phyloP scores from a whole-genome alignment of 2,329 filamentous ascomycete species.

The Botrytis tulipae region DNA sequence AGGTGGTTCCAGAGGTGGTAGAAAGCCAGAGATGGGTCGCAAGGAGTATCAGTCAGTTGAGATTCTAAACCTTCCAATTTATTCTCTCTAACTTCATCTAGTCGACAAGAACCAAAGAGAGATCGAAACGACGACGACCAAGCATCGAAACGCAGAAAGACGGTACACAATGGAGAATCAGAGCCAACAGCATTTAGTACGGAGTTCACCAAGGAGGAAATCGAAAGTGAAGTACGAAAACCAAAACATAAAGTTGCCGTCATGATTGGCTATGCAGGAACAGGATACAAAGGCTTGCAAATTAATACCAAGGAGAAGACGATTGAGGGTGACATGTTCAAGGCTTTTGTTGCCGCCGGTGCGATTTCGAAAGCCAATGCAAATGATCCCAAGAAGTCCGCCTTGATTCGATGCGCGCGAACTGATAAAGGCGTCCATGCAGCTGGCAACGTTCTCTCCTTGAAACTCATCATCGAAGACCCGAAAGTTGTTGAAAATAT shows the following conservation, averaged over 20 bases:
- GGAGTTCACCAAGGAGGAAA: constrained; percentile 72
- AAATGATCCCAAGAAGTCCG: constrained; percentile 93
- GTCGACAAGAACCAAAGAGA: constrained; percentile 52
- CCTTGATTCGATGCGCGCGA: constrained; percentile 86
- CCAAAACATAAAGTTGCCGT: constrained; percentile 98
- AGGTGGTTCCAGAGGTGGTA: constrained; percentile 47
- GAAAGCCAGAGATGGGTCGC: constrained; percentile 66
- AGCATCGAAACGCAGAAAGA: constrained; percentile 54
- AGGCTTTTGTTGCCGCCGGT: constrained; percentile 83
- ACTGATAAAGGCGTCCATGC: constrained; percentile 98
- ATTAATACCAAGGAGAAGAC: constrained; percentile 81
- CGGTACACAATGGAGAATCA: constrained; percentile 41
- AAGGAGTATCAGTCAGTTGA: constrained; percentile 60
- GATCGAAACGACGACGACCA: constrained; percentile 50
- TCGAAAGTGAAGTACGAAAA: constrained; percentile 78
- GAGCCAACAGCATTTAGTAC: constrained; percentile 39
- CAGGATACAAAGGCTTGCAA: constrained; percentile 97
- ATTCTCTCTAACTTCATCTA: constrained; percentile 49
- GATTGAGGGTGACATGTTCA: constrained; percentile 93
- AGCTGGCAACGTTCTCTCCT: constrained; percentile 88
- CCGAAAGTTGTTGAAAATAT: constrained; percentile 84
- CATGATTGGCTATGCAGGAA: constrained; percentile 91
- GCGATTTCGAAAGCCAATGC: constrained; percentile 97
- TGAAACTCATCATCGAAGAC: constrained; percentile 96
- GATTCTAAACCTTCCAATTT: constrained; percentile 11